Conservation (phyloP, 441 rosid species). For the Jatropha multifida region DNA sequence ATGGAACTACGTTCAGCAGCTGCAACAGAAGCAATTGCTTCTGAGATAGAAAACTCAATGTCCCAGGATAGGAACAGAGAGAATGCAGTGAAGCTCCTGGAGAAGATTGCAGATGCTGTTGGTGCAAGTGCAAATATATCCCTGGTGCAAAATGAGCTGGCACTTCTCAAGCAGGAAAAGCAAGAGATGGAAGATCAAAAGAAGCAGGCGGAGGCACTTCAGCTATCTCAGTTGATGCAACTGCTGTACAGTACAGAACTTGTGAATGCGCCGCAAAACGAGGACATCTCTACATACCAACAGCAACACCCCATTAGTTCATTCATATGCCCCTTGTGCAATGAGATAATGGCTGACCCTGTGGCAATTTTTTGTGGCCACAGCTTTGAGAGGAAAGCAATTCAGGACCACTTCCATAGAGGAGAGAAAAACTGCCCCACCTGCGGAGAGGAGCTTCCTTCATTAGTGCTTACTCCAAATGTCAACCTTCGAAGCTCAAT, state of each 20-base stretch:
- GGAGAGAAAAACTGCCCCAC: slow-evolving; percentile 45
- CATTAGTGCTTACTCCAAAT: slow-evolving; percentile 45
- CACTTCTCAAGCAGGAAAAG: slow-evolving; percentile 43
- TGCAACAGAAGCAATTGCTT: slow-evolving; percentile 34
- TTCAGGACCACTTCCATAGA: slow-evolving; percentile 34
- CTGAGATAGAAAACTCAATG: slow-evolving; percentile 35
- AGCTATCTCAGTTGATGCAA: slow-evolving; percentile 42
- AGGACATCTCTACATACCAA: slow-evolving; percentile 19
- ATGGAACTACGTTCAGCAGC: slow-evolving; percentile 36
- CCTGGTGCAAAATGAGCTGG: slow-evolving; percentile 40
- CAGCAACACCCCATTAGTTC: slow-evolving; percentile 35
- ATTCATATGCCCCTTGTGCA: slow-evolving; percentile 44
- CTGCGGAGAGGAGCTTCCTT: slow-evolving; percentile 40
- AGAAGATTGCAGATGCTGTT: slow-evolving; percentile 43
- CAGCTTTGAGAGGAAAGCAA: slow-evolving; percentile 55
- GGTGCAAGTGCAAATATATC: slow-evolving; percentile 34
- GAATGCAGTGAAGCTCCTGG: slow-evolving; percentile 37
- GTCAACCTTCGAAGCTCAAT: slow-evolving; percentile 42
- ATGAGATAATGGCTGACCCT: slow-evolving; percentile 49
- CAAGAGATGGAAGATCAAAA: slow-evolving; percentile 51
- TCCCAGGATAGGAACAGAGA: slow-evolving; percentile 28
- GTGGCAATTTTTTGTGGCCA: slow-evolving; percentile 49
- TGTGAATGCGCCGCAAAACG: slow-evolving; percentile 28
- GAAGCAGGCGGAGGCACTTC: slow-evolving; percentile 55
- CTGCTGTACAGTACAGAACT: slow-evolving; percentile 42